Evolutionary conservation across 192 early-diverging fungal species (phyloP), one percentile per base, ranked within the genome.

Genomic region (Spizellomyces sp.): DNA sequence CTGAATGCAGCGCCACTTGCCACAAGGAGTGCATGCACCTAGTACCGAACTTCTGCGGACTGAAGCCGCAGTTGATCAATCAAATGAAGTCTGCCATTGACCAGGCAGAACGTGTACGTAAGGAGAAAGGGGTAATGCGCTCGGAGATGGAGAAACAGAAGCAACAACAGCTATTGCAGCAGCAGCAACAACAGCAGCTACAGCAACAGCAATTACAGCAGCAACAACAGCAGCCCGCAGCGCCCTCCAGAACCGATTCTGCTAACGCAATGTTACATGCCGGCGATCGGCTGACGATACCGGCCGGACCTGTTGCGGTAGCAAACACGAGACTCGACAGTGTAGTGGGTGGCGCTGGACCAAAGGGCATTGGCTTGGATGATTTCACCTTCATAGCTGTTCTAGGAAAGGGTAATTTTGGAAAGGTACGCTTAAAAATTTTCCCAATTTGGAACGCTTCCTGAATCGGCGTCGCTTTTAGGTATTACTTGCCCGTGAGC

Each of bases 361-460:
- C 76, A 10, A 74, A 81, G 17, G 91, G 90, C 62, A 89, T 97
- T 54, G 88, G 91, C 2, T 75, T 96, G 19, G 92, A 96, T 58
- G 95, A 99, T 74, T 99, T 99, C 69, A 91, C 88, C 66, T 95
- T 99, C 62, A 71, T 95, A 61, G 93, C 95, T 19, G 96, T 99
- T 4, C 82, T 99, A 10, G 97, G 97, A 67, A 97, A 96, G 78
- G 97, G 97, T 60, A 98, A 97, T 83, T 99, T 97, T 88, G 97
- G 97, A 76, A 99, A 99, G 84, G 27, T 36, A 36, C 27, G 27
- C 27, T 36, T 0, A 36, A 3, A 36, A 90, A 90, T 66, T 70
- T 46, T 10, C 14, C 12, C 19, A 27, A 15, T 6, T 41, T 0
- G 17, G n/a, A 5, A 43, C 27, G 17, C 19, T 21, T 12, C 8